Conservation (phyloP, 192 early-diverging fungal species). For the Ramicandelaber brevisporus region DNA sequence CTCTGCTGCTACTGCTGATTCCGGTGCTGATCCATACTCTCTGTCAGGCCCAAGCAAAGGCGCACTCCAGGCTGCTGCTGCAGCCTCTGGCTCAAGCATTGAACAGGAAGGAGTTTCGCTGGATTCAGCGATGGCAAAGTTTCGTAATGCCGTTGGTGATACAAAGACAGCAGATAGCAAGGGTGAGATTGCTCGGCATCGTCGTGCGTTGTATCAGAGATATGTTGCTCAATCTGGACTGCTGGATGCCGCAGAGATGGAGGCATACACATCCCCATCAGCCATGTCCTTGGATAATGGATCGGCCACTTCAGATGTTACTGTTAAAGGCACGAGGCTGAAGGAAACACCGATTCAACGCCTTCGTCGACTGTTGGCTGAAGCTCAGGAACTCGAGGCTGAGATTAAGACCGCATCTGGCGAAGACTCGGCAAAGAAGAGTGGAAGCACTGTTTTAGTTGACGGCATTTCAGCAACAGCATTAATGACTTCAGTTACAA, state of each 20-base stretch:
- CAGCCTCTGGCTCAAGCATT: conserved; percentile 8
- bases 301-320: conserved; percentile 1
- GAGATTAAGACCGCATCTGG: too few species aligned
- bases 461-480: too few species aligned
- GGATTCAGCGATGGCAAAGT: too few species aligned
- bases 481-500: too few species aligned
- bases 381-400: conserved; percentile 53
- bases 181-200: conserved; percentile 9
- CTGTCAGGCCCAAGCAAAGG: conserved; percentile 13
- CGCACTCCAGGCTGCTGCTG: conserved; percentile 4
- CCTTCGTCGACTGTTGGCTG: conserved; percentile 48
- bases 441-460: too few species aligned
- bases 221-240: too few species aligned
- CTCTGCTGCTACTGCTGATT: not conserved
- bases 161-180: conserved; percentile 4
- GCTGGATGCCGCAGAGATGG: too few species aligned
- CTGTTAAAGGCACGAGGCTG: conserved; percentile 5
- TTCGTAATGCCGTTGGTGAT: not conserved
- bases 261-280: conserved; percentile 11
- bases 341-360: conserved; percentile 50
- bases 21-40: conserved; percentile 76
- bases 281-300: conserved; percentile 5
- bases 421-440: too few species aligned
- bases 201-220: conserved; percentile 11
- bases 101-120: too few species aligned